These are phyloP conservation scores for Hypoxylon fuscum DNA, from an alignment of 495 filamentous ascomycete genomes.

Conservation along the genomic window DNA sequence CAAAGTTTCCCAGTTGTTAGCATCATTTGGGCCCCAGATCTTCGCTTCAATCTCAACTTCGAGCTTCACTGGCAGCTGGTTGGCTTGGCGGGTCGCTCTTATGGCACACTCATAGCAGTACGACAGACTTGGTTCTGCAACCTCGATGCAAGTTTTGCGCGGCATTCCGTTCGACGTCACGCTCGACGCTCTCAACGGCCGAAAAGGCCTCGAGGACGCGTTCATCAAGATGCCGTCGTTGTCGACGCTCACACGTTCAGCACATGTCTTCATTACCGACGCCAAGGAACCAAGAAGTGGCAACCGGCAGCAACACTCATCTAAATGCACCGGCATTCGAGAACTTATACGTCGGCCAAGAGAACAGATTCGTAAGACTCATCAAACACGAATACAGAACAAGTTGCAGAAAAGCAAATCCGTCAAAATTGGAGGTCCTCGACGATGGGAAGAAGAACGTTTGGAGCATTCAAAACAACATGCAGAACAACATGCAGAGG, in stretches of 20 bases:
- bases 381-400: constrained; percentile 24
- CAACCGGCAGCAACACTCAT: constrained; percentile 20
- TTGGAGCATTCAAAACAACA: not conserved
- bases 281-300: constrained; percentile 34
- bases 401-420: constrained; percentile 18
- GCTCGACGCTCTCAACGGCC: constrained; percentile 17
- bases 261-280: constrained; percentile 36
- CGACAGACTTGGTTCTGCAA: constrained; percentile 23
- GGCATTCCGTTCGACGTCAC: constrained; percentile 29
- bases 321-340: constrained; percentile 29
- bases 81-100: constrained; percentile 22
- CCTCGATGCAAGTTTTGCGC: constrained; percentile 27
- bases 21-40: constrained; percentile 6
- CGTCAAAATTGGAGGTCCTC: not conserved
- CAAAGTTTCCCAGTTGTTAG: constrained; percentile 9
- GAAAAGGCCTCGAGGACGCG: constrained; percentile 10
- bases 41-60: constrained; percentile 5
- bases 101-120: constrained; percentile 32
- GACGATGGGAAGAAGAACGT: not conserved
- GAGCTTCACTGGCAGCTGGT: constrained; percentile 2
- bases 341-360: constrained; percentile 33
- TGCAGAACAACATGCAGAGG: not conserved
- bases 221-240: constrained; percentile 37
- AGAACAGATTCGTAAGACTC: constrained; percentile 26
- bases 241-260: constrained; percentile 33